Evolutionary conservation across 2,329 filamentous ascomycete species (phyloP).

Genomic region (Peltaster fructicola): DNA sequence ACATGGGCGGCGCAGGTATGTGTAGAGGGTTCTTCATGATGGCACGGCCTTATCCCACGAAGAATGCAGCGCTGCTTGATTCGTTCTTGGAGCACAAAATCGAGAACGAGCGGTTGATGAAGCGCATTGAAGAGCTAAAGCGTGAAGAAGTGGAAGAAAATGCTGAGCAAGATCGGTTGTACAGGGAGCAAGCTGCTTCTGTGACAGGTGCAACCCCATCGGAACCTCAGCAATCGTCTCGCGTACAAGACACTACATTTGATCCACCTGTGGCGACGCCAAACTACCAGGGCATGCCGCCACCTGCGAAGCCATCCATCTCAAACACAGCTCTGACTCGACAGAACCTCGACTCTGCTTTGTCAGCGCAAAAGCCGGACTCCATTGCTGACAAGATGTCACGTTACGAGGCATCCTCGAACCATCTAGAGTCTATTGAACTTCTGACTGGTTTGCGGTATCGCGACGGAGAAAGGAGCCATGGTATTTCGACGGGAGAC

Average conservation of each 20-base stretch:
- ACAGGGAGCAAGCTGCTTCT: conserved; percentile 12
- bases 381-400: conserved; percentile 75
- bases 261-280: conserved; percentile 10
- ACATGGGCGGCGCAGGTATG: conserved; percentile 33
- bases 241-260: conserved; percentile 6
- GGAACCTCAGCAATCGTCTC: conserved; percentile 7
- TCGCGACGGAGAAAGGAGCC: conserved; percentile 71
- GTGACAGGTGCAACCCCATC: conserved; percentile 12
- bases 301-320: conserved; percentile 43
- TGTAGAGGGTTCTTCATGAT: conserved; percentile 91
- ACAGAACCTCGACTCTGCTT: conserved; percentile 61
- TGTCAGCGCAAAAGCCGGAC: conserved; percentile 48
- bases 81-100: conserved; percentile 95
- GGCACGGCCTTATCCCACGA: conserved; percentile 75
- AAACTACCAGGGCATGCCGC: conserved; percentile 41
- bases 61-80: conserved; percentile 69
- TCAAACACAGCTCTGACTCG: conserved; percentile 55
- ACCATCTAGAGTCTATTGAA: conserved; percentile 74
- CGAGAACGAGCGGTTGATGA: conserved; percentile 74
- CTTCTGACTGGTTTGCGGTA: conserved; percentile 83
- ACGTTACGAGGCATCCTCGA: conserved; percentile 51
- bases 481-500: conserved; percentile 74
- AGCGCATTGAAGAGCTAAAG: conserved; percentile 69
- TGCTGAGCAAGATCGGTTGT: conserved; percentile 46
- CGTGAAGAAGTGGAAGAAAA: conserved; percentile 70